Conservation (phyloP, 306 rosid species). For the Ochetophila trinervis region DNA sequence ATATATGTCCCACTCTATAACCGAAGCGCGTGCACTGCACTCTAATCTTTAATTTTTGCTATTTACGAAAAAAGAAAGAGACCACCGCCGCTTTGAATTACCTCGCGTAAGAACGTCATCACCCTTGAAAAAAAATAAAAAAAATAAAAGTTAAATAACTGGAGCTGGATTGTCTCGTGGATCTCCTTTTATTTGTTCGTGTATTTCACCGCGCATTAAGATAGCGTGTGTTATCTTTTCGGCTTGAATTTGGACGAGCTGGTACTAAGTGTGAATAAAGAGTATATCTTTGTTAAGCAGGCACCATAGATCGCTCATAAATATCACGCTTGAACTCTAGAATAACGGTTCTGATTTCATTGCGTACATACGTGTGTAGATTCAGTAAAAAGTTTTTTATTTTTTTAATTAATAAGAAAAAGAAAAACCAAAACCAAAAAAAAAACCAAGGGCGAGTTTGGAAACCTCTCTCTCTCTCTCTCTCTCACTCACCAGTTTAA, state of each 20-base stretch:
- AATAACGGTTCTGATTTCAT: constrained; percentile 29
- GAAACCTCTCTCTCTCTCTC: constrained; percentile 3
- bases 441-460: constrained; percentile 7
- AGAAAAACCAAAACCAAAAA: constrained; percentile 1
- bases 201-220: constrained; percentile 14
- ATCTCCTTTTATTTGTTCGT: constrained; percentile 1
- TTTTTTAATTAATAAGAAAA: constrained; percentile 4
- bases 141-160: no score
- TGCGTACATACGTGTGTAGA: constrained; percentile 20
- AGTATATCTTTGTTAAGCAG: constrained; percentile 14
- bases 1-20: background rate
- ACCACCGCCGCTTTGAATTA: no score
- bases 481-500: constrained; percentile 31
- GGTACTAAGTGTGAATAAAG: constrained; percentile 32
- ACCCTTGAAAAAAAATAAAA: no score
- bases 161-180: no score
- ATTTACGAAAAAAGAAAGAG: no score
- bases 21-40: constrained; percentile 19
- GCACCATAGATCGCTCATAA: constrained; percentile 18
- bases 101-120: no score
- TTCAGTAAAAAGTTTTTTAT: constrained; percentile 21
- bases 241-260: constrained; percentile 11
- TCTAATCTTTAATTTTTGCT: no score
- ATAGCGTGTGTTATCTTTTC: background rate
- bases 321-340: background rate